Percentiles rank a stretch among this genome's conserved stretches.
Evolutionary conservation across 2,329 filamentous ascomycete genomes (phyloP).

Genomic region (Diaporthe vaccinii): DNA sequence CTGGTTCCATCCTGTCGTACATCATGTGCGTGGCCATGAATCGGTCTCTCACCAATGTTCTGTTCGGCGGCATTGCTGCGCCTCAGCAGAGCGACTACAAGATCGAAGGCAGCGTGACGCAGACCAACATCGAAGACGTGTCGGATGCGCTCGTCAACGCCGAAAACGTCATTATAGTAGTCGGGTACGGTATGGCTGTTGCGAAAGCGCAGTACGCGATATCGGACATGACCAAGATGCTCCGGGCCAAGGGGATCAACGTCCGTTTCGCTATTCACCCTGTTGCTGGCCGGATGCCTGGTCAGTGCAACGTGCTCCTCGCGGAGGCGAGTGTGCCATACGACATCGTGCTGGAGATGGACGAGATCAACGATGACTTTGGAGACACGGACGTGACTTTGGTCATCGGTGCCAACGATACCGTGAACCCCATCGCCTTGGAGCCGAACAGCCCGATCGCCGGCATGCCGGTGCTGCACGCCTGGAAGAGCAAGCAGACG

Average conservation of each 20-base stretch:
- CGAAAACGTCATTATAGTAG: constrained; percentile 89
- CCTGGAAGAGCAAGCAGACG: constrained; percentile 94
- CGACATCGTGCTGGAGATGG: constrained; percentile 94
- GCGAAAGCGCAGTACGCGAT: constrained; percentile 95
- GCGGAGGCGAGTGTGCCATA: constrained; percentile 91
- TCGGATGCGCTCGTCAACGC: constrained; percentile 81
- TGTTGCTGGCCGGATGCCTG: constrained; percentile 91
- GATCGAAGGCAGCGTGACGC: constrained; percentile 83
- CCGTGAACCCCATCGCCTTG: constrained; percentile 89
- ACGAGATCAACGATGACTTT: constrained; percentile 96
- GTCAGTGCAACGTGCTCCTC: constrained; percentile 91
- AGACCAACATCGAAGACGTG: constrained; percentile 84
- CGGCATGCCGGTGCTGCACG: constrained; percentile 92
- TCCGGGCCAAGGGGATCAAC: constrained; percentile 82
- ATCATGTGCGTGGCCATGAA: constrained; percentile 95
- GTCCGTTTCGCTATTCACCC: constrained; percentile 93
- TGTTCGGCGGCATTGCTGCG: constrained; percentile 85
- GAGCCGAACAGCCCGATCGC: constrained; percentile 88
- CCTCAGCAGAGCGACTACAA: constrained; percentile 75
- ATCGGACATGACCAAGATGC: constrained; percentile 80
- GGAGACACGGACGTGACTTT: constrained; percentile 86
- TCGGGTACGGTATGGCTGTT: constrained; percentile 95
- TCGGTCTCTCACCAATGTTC: constrained; percentile 86
- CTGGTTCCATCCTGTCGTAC: constrained; percentile 89
- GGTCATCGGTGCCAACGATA: constrained; percentile 93